Base-by-base conservation (phyloP, 768 basidiomycete species). In the Boletus coccyginus region DNA sequence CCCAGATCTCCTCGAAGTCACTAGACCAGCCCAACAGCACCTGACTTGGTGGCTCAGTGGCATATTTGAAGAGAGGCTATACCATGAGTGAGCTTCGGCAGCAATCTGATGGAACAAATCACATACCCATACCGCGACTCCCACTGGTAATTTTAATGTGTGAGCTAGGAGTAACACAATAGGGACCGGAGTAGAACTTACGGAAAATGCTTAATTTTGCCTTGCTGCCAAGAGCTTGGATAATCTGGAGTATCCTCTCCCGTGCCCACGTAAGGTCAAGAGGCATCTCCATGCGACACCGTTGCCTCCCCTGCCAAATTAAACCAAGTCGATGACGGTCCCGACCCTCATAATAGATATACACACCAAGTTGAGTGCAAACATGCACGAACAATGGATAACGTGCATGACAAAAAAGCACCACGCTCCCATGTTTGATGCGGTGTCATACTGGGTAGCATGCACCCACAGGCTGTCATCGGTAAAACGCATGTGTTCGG, bases 371-470 rank as follows among this genome's bases (percentile, higher is more conserved):
- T 81, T 80, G 39, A 92, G 66, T 19, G 82, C 85, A 52, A 91
- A 76, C 33, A 80, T 73, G 62, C 83, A 84, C 56, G 86, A 86
- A 41, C 86, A 87, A 62, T 92, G 82, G 58, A 87, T 75, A 44
- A 83, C 76, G 68, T 93, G 90, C 77, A 90, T 87, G 66, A 78
- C 78, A 60, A 82, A 88, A 73, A 82, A 93, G 62, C 86, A 88
- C 91, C 90, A 92, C 11, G 88, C 87, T 45, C 90, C 87, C 31
- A 80, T 80, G 62, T 89, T 90, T 16, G 87, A 86, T 62, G 81
- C 83, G 21, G 90, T 91, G 65, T 90, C 89, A 61, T 91, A 87
- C 82, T 90, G 88, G 17, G 83, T 80, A 59, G 84, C 74, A 62
- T 92, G 88, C 19, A 85, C 81, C 59, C 78, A 75, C 19, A 91